Evolutionary conservation across 75 land plant genomes (phyloP), one percentile per base, ranked within the genome.

Genomic region (Pinus taeda): DNA sequence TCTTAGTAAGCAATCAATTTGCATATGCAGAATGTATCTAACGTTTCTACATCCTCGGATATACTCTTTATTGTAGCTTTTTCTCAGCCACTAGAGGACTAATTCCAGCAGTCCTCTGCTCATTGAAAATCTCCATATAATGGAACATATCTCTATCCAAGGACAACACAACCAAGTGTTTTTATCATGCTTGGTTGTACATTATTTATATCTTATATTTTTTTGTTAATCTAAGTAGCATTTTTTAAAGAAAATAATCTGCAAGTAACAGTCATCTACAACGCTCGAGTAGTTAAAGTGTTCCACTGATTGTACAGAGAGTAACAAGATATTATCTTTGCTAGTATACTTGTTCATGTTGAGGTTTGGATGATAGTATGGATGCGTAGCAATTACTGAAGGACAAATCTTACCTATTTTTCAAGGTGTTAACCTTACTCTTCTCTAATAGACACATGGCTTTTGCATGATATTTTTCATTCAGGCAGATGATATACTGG

Each of bases 401-500:
- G 24, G 49, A 42, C 24, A 69, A 69, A n/a, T 5, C 65, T 24
- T 39, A 33, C 6, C n/a, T 65, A 42, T 18, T 69, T 69, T 3
- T 69, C 12, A 42, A 69, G 53, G 53, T 39, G 71, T 7, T 22
- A n/a, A 56, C 53, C 56, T 15, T 69, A 11, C 42, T 42, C 17
- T 24, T 65, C 42, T n/a, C 42, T 69, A 9, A 13, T 69, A 49
- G 24, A 69, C 71, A 39, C 55, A 42, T 39, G 22, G 22, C 24
- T 69, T 69, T 42, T 17, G n/a, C 26, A n/a, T 80, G 58, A 39
- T 42, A 3, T n/a, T 57, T 73, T 72, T 55, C 73, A 65, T 81
- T 18, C 65, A 97, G 99, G 98, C 92, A 80, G 99, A 97, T 88
- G 99, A 97, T 78, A 58, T 97, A 72, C 88, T 97, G 45, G 95